phyloP scores from a whole-genome alignment of 2,329 filamentous ascomycete species.

The Ophiostoma australiae region DNA sequence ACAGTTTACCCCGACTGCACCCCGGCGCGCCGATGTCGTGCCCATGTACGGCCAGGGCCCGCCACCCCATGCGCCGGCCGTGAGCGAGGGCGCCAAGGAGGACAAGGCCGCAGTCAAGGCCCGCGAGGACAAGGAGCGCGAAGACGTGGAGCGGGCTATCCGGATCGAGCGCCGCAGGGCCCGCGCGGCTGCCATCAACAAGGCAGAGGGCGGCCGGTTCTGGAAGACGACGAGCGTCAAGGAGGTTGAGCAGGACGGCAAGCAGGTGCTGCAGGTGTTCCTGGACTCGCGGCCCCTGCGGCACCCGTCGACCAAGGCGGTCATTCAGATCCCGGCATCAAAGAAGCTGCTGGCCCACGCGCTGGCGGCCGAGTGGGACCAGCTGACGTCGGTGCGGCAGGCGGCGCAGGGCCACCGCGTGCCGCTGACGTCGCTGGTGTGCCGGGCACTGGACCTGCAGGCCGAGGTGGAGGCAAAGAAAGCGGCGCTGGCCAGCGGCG shows the following conservation, averaged over 20 bases:
- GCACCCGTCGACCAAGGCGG: slow-evolving; percentile 64
- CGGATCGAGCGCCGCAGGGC: slow-evolving; percentile 49
- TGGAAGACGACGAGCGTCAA: slow-evolving; percentile 79
- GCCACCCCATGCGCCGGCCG: slow-evolving; percentile 51
- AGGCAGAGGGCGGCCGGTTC: slow-evolving; percentile 53
- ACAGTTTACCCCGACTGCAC: not conserved
- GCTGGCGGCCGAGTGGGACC: slow-evolving; percentile 90
- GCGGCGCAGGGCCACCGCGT: slow-evolving; percentile 82
- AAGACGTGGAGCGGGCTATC: slow-evolving; percentile 33
- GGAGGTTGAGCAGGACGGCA: slow-evolving; percentile 47
- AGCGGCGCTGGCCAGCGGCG: not conserved
- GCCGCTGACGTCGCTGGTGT: slow-evolving; percentile 78
- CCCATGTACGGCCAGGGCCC: slow-evolving; percentile 55
- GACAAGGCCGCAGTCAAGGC: slow-evolving; percentile 8
- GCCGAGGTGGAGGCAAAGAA: slow-evolving; percentile 43
- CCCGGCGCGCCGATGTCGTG: slow-evolving; percentile 42
- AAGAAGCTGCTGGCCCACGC: slow-evolving; percentile 80
- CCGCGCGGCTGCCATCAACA: slow-evolving; percentile 48
- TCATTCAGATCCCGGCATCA: slow-evolving; percentile 64
- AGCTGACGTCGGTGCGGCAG: slow-evolving; percentile 74
- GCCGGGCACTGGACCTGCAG: slow-evolving; percentile 76
- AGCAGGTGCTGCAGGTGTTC: slow-evolving; percentile 44
- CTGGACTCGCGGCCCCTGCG: slow-evolving; percentile 76
- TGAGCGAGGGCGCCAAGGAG: not conserved
- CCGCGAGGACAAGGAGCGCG: slow-evolving; percentile 35